These are phyloP conservation scores for Salix caprea DNA, from an alignment of 345 rosid genomes.

Conservation along the genomic window DNA sequence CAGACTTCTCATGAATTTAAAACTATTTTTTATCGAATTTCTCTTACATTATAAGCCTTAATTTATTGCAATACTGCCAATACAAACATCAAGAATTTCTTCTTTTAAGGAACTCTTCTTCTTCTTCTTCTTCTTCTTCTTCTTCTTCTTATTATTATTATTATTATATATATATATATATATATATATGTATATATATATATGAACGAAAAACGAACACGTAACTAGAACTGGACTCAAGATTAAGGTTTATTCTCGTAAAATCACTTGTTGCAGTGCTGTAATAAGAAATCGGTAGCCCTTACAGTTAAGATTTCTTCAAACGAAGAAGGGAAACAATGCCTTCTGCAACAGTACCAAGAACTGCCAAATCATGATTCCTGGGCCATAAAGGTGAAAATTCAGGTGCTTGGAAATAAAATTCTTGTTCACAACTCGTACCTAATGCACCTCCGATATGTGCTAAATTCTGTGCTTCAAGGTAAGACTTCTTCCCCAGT, in stretches of 20 bases:
- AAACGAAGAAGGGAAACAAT: constrained; percentile 6
- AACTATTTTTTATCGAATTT: no score
- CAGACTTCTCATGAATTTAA: no score
- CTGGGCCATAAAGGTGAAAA: neutral
- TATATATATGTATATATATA: no score
- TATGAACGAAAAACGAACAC: no score
- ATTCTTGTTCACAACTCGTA: constrained; percentile 1
- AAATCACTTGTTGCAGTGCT: neutral
- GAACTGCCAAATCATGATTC: constrained; percentile 2
- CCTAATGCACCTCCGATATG: constrained; percentile 1
- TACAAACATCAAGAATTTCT: no score
- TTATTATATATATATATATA: no score
- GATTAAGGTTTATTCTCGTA: neutral
- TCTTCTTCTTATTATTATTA: no score
- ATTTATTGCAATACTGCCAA: no score
- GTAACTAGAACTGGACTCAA: no score
- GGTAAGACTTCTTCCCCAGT: neutral
- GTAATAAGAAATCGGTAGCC: neutral
- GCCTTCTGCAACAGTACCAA: constrained; percentile 5
- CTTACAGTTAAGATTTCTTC: neutral
- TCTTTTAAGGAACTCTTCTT: no score
- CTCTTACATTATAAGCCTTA: no score
- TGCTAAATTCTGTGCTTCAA: neutral
- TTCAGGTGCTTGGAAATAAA: constrained; percentile 1
- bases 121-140: no score